A percentile compares a stretch with the other conserved stretches of the same genome.
Evolutionary conservation across 2,329 filamentous ascomycete species (phyloP).

Genomic region (Triangularia verruculosa): DNA sequence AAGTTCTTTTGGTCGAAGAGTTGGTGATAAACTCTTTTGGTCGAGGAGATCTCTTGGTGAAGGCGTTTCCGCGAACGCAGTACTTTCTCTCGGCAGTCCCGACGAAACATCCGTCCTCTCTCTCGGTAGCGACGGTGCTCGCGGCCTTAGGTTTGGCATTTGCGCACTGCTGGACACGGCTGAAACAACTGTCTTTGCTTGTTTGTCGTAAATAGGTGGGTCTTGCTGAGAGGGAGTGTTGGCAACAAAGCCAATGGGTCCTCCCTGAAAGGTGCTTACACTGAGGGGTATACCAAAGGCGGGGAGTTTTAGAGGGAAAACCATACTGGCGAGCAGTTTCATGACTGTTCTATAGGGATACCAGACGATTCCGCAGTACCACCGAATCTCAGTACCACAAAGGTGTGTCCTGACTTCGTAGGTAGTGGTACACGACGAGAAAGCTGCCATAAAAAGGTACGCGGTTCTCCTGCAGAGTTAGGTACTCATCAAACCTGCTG

Average conservation of each 20-base stretch:
- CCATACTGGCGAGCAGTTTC: too few relatives aligned
- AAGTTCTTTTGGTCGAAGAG: constrained; percentile 32
- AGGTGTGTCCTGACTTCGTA: too few relatives aligned
- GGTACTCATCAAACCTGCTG: too few relatives aligned
- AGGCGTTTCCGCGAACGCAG: constrained; percentile 29
- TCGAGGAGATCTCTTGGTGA: constrained; percentile 34
- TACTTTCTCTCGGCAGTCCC: constrained; percentile 33
- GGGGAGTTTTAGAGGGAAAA: too few relatives aligned
- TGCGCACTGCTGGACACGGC: background rate
- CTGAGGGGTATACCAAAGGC: background rate
- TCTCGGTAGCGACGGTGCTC: background rate
- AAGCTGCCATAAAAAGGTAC: too few relatives aligned
- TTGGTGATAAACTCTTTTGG: constrained; percentile 32
- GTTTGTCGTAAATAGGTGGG: too few relatives aligned
- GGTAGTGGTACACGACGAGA: too few relatives aligned
- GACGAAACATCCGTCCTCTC: constrained; percentile 31
- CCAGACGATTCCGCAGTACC: background rate
- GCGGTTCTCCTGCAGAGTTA: too few relatives aligned
- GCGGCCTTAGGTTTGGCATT: background rate
- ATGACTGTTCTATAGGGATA: background rate
- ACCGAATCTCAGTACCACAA: background rate
- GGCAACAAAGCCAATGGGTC: too few relatives aligned
- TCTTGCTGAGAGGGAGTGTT: too few relatives aligned
- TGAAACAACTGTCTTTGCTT: background rate
- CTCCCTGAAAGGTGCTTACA: too few relatives aligned